A percentile compares a stretch with the other conserved stretches of the same genome.
Conservation (phyloP, 108 stramenopile species). For the Conticribra guillardii region DNA sequence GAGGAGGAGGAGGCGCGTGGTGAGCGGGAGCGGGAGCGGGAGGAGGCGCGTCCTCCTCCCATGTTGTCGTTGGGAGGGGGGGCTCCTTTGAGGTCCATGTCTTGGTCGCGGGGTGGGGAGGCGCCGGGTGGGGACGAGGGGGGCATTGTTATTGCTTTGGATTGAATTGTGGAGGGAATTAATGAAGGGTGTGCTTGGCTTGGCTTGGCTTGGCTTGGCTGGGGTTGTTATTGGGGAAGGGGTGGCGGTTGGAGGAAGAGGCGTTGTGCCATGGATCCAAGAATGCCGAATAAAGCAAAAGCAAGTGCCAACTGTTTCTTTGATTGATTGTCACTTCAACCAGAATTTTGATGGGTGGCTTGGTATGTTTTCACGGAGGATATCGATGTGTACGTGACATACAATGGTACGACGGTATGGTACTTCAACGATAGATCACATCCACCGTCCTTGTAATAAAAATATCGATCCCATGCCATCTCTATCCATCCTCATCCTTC, state of each 20-base stretch:
- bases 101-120: background rate
- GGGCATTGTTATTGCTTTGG: too few species aligned
- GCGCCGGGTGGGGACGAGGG: constrained; percentile 1
- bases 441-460: too few species aligned
- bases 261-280: background rate
- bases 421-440: too few species aligned
- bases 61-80: background rate
- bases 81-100: constrained; percentile 9
- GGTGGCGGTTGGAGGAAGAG: background rate
- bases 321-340: too few species aligned
- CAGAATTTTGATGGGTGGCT: too few species aligned
- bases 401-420: too few species aligned
- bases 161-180: background rate
- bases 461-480: too few species aligned
- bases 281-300: too few species aligned
- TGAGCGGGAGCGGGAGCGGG: constrained; percentile 24
- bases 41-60: constrained; percentile 7
- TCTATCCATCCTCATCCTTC: too few species aligned
- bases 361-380: too few species aligned
- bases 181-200: background rate
- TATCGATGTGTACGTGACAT: too few species aligned
- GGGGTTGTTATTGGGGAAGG: background rate
- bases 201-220: background rate
- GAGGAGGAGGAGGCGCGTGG: constrained; percentile 5
- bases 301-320: too few species aligned